These are phyloP conservation scores for Ceratonia siliqua DNA, from an alignment of 306 rosid species.

Conservation along the genomic window DNA sequence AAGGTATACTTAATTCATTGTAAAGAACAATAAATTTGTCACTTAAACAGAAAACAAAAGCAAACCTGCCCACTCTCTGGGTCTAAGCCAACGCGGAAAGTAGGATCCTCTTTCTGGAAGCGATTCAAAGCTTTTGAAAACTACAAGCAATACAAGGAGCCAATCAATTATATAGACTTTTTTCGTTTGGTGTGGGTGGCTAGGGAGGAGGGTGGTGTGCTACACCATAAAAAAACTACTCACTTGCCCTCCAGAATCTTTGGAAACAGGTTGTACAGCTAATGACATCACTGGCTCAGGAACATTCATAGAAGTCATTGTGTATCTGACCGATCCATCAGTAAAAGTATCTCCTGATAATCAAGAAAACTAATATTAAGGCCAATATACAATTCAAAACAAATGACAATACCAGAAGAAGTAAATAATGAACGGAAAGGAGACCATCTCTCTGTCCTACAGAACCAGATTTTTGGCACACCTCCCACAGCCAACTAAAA, in stretches of 20 bases:
- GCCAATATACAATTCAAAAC: conserved; percentile 11
- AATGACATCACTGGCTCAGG: conserved; percentile 99
- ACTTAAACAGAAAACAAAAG: background rate
- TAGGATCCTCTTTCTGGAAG: conserved; percentile 96
- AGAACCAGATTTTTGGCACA: background rate
- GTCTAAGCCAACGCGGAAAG: conserved; percentile 97
- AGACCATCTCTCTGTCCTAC: background rate
- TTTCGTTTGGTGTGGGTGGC: background rate
- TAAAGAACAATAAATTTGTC: conserved; percentile 26
- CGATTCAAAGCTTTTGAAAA: conserved; percentile 98
- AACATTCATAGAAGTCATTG: conserved; percentile 99
- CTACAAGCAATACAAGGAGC: conserved; percentile 42
- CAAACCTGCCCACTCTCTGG: conserved; percentile 96
- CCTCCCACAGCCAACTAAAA: conserved; percentile 5
- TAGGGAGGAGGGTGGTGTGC: background rate
- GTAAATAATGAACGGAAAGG: conserved; percentile 23
- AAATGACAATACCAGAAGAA: conserved; percentile 11
- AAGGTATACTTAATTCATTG: conserved; percentile 19
- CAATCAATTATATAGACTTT: conserved; percentile 15
- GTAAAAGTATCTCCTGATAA: conserved; percentile 94
- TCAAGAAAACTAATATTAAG: conserved; percentile 28
- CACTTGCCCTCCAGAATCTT: conserved; percentile 98
- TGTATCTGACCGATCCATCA: conserved; percentile 85
- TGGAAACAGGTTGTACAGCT: conserved; percentile 95
- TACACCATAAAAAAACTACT: conserved; percentile 41